Base-by-base conservation (phyloP, 202 grass and related monocot species). In the Bolboschoenoplectus hybrid region DNA sequence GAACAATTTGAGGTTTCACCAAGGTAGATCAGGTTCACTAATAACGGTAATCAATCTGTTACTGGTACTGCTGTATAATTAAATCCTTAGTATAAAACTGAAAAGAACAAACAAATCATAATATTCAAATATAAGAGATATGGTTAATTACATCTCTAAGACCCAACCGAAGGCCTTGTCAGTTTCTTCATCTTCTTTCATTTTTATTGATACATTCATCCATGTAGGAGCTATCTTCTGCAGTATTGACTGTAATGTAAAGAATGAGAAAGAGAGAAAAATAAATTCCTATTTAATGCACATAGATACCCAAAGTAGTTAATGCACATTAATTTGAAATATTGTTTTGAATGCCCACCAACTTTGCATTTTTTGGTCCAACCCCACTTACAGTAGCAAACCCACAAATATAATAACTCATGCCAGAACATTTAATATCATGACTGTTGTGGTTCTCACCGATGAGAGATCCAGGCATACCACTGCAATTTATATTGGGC, bases 221-320 rank as follows among this genome's bases (percentile, higher is more conserved):
- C 97, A 98, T 86, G 97, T 98, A 45, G 97, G 97, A 55, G 97
- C 93, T 82, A 98, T 98, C 78, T 96, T 98, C 89, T 92, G 82
- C 81, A 98, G 89, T 16, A 87, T 74, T n/a, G 91, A 85, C 96
- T 98, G 74, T 57, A 88, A 81, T 16, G 11, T 32, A 60, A 14
- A 40, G 36, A 79, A 41, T 57, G 11, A 58, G 36, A 87, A 81
- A 63, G 14, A 71, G 47, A 63, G 4, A 40, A 14, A 35, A 50
- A 75, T 44, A 64, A 46, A 49, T 39, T 57, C 19, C 20, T 63
- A 63, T 74, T 81, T 74, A 62, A 87, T 83, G 69, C 75, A 60
- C 34, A 60, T 40, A 40, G 35, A 41, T 58, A 57, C 51, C 52
- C 51, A 79, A 57, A 79, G 51, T 14, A 79, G 13, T 60, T 58